phyloP scores from a whole-genome alignment of 1,284 basidiomycete genomes.

The Ustilago vetiveriae region DNA sequence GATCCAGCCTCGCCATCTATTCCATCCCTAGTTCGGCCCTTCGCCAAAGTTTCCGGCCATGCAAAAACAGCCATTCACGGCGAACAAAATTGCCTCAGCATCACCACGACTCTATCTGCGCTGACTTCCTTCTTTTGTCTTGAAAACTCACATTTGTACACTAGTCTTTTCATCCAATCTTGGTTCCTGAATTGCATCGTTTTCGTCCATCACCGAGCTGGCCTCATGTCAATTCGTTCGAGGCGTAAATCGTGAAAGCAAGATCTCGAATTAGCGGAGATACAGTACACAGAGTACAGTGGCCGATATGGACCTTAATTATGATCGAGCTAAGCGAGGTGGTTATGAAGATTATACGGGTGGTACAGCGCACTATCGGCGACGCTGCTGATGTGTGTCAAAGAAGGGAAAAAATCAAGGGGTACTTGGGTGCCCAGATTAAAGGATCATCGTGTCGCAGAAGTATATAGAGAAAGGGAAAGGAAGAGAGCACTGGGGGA shows the following conservation, averaged over 20 bases:
- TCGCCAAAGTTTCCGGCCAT: too few relatives aligned
- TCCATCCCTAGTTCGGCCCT: too few relatives aligned
- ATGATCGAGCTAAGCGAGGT: background rate
- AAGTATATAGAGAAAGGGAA: background rate
- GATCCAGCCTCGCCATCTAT: background rate
- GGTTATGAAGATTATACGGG: background rate
- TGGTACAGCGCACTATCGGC: background rate
- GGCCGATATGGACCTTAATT: background rate
- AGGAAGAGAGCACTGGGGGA: background rate
- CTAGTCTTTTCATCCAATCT: constrained; percentile 11
- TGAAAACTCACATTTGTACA: constrained; percentile 35
- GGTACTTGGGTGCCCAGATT: background rate
- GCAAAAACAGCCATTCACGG: background rate
- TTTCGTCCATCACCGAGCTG: too few relatives aligned
- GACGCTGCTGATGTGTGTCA: background rate
- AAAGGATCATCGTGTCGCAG: background rate
- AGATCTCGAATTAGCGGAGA: constrained; percentile 14
- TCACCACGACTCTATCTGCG: background rate
- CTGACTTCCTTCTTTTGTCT: background rate
- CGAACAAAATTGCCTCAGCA: constrained; percentile 4
- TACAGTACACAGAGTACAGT: constrained; percentile 29
- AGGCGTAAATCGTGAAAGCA: background rate
- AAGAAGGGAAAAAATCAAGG: background rate
- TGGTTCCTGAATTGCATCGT: background rate
- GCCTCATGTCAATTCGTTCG: too few relatives aligned